Evolutionary conservation across 305 asterid species (phyloP).

Genomic region (Solanum hybrid): DNA sequence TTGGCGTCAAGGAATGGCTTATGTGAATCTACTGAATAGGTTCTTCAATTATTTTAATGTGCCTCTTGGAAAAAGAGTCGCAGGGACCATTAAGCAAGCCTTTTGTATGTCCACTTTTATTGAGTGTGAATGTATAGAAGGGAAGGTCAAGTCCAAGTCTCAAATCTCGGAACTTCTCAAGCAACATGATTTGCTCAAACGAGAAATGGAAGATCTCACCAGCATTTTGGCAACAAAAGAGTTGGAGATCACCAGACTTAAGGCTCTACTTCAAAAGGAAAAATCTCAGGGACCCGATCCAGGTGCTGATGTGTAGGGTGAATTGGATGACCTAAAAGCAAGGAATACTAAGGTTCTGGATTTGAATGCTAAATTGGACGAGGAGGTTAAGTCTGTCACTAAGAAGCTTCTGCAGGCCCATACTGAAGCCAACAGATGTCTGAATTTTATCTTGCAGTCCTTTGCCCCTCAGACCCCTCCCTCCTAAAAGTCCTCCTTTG

Average conservation of each 20-base stretch:
- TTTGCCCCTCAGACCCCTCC: neutral
- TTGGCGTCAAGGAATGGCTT: neutral
- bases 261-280: neutral
- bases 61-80: neutral
- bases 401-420: neutral
- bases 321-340: neutral
- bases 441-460: neutral
- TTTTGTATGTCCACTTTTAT: neutral
- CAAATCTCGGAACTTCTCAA: neutral
- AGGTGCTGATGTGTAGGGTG: neutral
- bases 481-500: neutral
- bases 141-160: neutral
- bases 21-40: neutral
- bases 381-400: neutral
- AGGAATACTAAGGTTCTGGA: neutral
- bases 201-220: neutral
- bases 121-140: neutral
- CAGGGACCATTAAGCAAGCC: neutral
- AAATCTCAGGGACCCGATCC: neutral
- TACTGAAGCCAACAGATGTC: neutral
- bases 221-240: neutral
- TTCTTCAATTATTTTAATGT: neutral
- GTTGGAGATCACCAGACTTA: neutral
- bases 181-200: neutral
- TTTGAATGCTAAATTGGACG: neutral